phyloP scores from a whole-genome alignment of 306 rosid species.

The Sophora flavescens region DNA sequence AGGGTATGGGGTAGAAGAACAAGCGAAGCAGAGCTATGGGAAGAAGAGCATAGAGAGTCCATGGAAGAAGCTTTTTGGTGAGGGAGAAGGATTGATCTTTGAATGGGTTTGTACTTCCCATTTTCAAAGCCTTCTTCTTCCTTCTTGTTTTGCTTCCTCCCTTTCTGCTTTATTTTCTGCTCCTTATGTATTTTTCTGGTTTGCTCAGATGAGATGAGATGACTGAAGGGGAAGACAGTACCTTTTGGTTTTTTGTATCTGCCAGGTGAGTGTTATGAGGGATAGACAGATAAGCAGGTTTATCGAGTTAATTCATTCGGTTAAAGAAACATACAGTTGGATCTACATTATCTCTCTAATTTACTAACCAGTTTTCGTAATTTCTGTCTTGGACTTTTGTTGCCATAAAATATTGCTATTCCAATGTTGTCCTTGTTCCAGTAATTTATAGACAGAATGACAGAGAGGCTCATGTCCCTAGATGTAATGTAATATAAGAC shows the following conservation, averaged over 20 bases:
- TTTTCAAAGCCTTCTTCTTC: slow-evolving; percentile 45
- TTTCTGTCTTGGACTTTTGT: background rate
- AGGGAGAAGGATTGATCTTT: slow-evolving; percentile 56
- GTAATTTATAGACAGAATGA: too few species aligned
- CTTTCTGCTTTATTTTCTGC: background rate
- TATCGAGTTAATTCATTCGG: slow-evolving; percentile 13
- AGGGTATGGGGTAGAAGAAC: slow-evolving; percentile 61
- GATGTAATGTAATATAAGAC: too few species aligned
- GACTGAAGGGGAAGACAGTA: background rate
- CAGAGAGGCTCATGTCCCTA: background rate
- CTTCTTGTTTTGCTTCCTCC: background rate
- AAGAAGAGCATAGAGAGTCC: slow-evolving; percentile 65
- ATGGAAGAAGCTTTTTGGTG: slow-evolving; percentile 63
- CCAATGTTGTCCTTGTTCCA: background rate
- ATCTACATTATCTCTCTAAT: slow-evolving; percentile 13
- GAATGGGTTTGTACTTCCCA: slow-evolving; percentile 56
- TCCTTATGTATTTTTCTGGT: background rate
- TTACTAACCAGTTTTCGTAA: slow-evolving; percentile 24
- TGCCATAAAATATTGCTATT: background rate
- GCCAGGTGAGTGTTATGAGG: background rate
- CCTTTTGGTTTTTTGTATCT: slow-evolving; percentile 10
- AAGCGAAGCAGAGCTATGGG: slow-evolving; percentile 75
- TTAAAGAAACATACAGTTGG: background rate
- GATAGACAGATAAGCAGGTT: background rate
- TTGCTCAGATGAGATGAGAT: slow-evolving; percentile 9